Conservation (phyloP, 129 eudicot species). For the Glebionis coronaria region DNA sequence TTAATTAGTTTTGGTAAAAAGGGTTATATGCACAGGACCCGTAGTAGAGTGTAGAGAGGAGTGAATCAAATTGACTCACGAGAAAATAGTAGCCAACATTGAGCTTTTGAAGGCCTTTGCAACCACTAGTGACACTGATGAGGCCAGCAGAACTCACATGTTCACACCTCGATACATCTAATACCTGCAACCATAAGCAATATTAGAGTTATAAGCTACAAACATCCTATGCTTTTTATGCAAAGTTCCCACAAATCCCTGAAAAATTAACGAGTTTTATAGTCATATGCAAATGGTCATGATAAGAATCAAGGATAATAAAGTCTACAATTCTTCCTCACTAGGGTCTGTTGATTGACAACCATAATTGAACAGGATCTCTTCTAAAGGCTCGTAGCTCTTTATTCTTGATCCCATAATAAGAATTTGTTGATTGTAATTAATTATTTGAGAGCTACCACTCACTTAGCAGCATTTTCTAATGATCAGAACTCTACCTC, state of each 20-base stretch:
- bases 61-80: constrained; percentile 45
- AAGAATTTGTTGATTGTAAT: too few relatives aligned
- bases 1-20: constrained; percentile 1
- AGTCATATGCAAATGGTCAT: too few relatives aligned
- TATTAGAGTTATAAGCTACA: constrained; percentile 16
- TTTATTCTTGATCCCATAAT: too few relatives aligned
- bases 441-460: too few relatives aligned
- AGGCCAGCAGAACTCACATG: constrained; percentile 53
- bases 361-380: too few relatives aligned
- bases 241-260: background rate
- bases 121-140: constrained; percentile 48
- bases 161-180: constrained; percentile 74
- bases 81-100: constrained; percentile 56
- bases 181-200: constrained; percentile 42
- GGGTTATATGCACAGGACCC: constrained; percentile 13
- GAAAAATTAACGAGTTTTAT: background rate
- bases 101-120: constrained; percentile 53
- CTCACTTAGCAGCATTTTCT: too few relatives aligned
- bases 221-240: background rate
- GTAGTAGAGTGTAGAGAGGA: background rate
- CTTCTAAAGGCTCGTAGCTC: too few relatives aligned
- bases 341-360: too few relatives aligned
- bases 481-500: too few relatives aligned
- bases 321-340: too few relatives aligned
- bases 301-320: background rate